Evolutionary conservation across 2,329 filamentous ascomycete species (phyloP).

Genomic region (Sporothrix sp.): DNA sequence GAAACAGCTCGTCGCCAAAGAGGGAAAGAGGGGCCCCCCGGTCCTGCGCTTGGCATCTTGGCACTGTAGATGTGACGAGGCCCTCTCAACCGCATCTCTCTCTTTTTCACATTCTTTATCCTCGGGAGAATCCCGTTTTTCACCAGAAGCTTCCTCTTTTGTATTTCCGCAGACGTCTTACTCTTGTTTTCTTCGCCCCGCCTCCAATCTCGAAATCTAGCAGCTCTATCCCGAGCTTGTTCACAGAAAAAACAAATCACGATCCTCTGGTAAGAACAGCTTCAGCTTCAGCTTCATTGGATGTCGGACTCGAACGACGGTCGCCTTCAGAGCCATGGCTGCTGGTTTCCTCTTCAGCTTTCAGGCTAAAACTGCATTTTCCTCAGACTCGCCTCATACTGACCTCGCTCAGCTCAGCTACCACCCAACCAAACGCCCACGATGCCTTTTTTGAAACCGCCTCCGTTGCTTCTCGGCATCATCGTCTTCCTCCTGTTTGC

Average conservation of each 20-base stretch:
- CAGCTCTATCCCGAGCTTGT: neutral
- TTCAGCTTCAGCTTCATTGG: neutral
- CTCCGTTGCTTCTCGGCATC: slow-evolving; percentile 44
- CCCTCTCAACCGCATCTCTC: neutral
- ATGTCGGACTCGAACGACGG: too few species aligned
- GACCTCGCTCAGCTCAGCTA: neutral
- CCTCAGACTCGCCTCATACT: neutral
- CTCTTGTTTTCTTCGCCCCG: neutral
- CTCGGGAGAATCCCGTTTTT: neutral
- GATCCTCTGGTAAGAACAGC: neutral
- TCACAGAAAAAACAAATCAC: neutral
- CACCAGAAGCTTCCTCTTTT: slow-evolving; percentile 1
- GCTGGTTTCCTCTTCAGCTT: neutral
- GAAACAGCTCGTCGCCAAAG: slow-evolving; percentile 7
- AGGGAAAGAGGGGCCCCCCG: slow-evolving; percentile 15
- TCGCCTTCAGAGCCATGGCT: too few species aligned
- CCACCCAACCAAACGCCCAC: slow-evolving; percentile 10
- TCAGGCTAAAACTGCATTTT: neutral
- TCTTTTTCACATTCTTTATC: neutral
- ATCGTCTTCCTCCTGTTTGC: slow-evolving; percentile 57
- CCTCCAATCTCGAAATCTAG: neutral
- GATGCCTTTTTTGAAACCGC: slow-evolving; percentile 42
- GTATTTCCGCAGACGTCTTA: neutral
- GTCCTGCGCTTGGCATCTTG: slow-evolving; percentile 17
- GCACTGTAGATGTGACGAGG: slow-evolving; percentile 13